Percentiles rank a stretch among this genome's conserved stretches.
Evolutionary conservation across 805 yeast species (phyloP).

Genomic region (Maudiozyma barnettii): DNA sequence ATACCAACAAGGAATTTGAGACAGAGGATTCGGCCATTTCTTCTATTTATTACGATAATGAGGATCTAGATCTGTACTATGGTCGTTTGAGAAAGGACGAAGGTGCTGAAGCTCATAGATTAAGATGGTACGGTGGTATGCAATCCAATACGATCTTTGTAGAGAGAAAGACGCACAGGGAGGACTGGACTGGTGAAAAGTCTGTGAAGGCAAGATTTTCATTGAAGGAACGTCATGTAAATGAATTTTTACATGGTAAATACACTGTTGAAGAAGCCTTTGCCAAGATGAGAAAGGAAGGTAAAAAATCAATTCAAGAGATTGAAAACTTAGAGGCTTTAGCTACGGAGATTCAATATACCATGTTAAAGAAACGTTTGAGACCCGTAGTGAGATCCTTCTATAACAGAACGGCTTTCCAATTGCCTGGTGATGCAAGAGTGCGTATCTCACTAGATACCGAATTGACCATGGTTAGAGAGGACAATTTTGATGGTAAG

Average conservation of each 20-base stretch:
- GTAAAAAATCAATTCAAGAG: slow-evolving; percentile 77
- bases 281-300: slow-evolving; percentile 87
- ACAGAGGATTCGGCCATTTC: slow-evolving; percentile 92
- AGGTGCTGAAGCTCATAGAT: slow-evolving; percentile 97
- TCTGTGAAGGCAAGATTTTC: slow-evolving; percentile 97
- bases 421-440: slow-evolving; percentile 97
- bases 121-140: slow-evolving; percentile 99
- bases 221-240: slow-evolving; percentile 82
- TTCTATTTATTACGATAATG: slow-evolving; percentile 90
- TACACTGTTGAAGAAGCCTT: slow-evolving; percentile 84
- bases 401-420: slow-evolving; percentile 97
- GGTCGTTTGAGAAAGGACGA: slow-evolving; percentile 94
- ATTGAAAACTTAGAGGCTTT: slow-evolving; percentile 86
- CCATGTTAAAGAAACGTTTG: slow-evolving; percentile 70
- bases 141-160: slow-evolving; percentile 82
- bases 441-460: slow-evolving; percentile 97
- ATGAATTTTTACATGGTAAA: slow-evolving; percentile 71
- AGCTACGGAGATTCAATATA: slow-evolving; percentile 88
- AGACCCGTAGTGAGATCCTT: slow-evolving; percentile 95
- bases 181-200: slow-evolving; percentile 99
- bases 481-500: slow-evolving; percentile 88
- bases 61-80: slow-evolving; percentile 79
- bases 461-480: slow-evolving; percentile 94
- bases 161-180: slow-evolving; percentile 96
- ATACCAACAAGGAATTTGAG: slow-evolving; percentile 90